These are phyloP conservation scores for Macrotyloma uniflorum DNA, from an alignment of 306 rosid species.

Conservation along the genomic window DNA sequence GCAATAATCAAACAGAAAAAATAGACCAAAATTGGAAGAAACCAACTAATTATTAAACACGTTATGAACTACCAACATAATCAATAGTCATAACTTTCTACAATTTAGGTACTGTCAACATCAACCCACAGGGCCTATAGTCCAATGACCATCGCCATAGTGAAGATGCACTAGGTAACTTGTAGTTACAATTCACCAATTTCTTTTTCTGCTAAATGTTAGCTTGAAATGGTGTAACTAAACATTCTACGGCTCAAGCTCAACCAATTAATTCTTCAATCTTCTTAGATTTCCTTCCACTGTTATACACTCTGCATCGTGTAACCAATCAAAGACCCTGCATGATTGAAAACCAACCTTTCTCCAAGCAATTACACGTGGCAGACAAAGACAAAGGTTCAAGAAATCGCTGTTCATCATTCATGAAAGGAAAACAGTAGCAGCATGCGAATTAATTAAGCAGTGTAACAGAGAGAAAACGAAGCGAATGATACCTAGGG, in stretches of 20 bases:
- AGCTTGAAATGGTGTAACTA: background rate
- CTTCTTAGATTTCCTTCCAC: background rate
- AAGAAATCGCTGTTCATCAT: background rate
- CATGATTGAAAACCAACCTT: background rate
- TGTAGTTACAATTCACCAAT: background rate
- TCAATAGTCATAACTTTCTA: background rate
- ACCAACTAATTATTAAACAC: slow-evolving; percentile 16
- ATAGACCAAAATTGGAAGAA: background rate
- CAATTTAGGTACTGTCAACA: background rate
- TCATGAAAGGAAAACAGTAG: background rate
- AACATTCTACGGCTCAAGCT: background rate
- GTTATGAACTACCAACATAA: slow-evolving; percentile 3
- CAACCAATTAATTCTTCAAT: background rate
- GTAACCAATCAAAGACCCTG: background rate
- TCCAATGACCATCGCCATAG: background rate
- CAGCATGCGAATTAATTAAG: background rate
- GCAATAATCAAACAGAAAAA: background rate
- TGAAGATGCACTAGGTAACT: background rate
- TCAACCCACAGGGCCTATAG: slow-evolving; percentile 1
- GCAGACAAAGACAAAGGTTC: background rate
- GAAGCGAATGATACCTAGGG: slow-evolving; percentile 54
- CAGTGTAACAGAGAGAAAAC: background rate
- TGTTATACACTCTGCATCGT: background rate
- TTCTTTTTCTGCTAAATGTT: background rate
- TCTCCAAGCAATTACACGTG: background rate